Evolutionary conservation across 305 asterid species (phyloP), one percentile per base, ranked within the genome.

Genomic region (Fraxinus floribunda): DNA sequence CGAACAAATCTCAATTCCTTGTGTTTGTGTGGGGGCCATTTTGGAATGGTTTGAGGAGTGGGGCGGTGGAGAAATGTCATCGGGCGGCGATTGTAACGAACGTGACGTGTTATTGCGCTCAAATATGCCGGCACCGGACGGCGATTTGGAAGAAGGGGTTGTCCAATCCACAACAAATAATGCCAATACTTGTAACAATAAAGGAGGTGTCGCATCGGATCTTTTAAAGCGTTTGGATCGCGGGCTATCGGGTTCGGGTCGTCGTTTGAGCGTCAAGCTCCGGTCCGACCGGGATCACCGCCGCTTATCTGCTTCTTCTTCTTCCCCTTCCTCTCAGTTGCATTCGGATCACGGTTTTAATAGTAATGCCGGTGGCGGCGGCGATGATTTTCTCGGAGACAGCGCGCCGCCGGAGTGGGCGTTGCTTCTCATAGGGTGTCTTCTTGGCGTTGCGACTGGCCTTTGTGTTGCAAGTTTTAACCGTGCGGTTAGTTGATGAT

Each of bases 351-450:
- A 76, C 52, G 82, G 80, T 1, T 84, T 77, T 30, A 84, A 76
- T 74, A 83, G 87, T 74, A 83, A 79, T 72, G 82, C 79, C 9
- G 39, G 75, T 9, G 41, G 75, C 1, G 39, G 75, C 4, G 75
- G 75, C 3, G 38, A 90, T 35, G 98, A 91, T 81, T 82, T 85
- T 38, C 93, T 91, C 8, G 97, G 92, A 38, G 95, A 93, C 79
- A 90, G 97, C 70, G 97, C 98, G 29, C 98, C 98, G 55, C 98
- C 98, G 11, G 98, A 96, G 90, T 96, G 99, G 98, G 99, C 98
- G 24, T 86, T 96, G 90, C 89, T 96, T 81, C 95, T 96, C 55
- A 84, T 96, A 34, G 99, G 98, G 6, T 96, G 99, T 84, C 92
- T 94, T 55, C 97, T 94, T 36, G 99, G 99, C 26, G 92, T 96